Percentiles rank a stretch among this genome's conserved stretches.
These are phyloP conservation scores for Collybia nuda DNA, from an alignment of 768 basidiomycete genomes.

Conservation along the genomic window DNA sequence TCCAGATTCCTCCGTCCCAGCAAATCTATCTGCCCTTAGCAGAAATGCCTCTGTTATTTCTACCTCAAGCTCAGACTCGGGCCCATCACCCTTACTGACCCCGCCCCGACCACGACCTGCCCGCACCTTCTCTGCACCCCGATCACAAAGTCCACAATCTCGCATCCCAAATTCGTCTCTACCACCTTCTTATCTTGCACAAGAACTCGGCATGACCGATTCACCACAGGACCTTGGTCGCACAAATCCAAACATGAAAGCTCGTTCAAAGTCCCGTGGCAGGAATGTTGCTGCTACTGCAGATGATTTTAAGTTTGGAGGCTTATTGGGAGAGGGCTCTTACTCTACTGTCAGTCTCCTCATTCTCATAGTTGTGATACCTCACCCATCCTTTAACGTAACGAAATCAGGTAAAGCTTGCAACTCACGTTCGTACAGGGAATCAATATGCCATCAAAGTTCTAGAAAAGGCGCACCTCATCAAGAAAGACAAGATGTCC, in stretches of 20 bases:
- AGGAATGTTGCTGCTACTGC: slow-evolving; percentile 47
- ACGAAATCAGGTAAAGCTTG: slow-evolving; percentile 52
- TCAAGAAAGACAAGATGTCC: slow-evolving; percentile 71
- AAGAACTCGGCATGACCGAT: slow-evolving; percentile 43
- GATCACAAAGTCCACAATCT: slow-evolving; percentile 51
- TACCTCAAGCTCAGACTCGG: slow-evolving; percentile 55
- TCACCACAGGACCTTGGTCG: slow-evolving; percentile 10
- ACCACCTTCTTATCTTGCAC: slow-evolving; percentile 60
- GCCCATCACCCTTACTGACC: slow-evolving; percentile 39
- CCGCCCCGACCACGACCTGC: slow-evolving; percentile 53
- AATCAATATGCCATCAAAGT: slow-evolving; percentile 75
- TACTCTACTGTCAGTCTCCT: slow-evolving; percentile 68
- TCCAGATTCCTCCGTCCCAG: slow-evolving; percentile 2
- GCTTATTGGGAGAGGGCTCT: slow-evolving; percentile 77
- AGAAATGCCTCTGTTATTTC: slow-evolving; percentile 80
- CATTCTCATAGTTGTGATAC: not conserved
- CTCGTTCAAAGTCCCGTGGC: slow-evolving; percentile 39
- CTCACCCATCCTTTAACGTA: slow-evolving; percentile 3
- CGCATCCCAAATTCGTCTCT: slow-evolving; percentile 32
- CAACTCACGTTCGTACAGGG: slow-evolving; percentile 50
- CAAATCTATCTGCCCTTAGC: slow-evolving; percentile 59
- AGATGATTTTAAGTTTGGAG: slow-evolving; percentile 72
- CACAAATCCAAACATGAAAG: slow-evolving; percentile 16
- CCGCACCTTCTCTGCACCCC: slow-evolving; percentile 67
- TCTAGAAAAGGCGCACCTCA: slow-evolving; percentile 80